Conservation (phyloP, 176 grass and related monocot genomes). For the Triticum timopheevii region DNA sequence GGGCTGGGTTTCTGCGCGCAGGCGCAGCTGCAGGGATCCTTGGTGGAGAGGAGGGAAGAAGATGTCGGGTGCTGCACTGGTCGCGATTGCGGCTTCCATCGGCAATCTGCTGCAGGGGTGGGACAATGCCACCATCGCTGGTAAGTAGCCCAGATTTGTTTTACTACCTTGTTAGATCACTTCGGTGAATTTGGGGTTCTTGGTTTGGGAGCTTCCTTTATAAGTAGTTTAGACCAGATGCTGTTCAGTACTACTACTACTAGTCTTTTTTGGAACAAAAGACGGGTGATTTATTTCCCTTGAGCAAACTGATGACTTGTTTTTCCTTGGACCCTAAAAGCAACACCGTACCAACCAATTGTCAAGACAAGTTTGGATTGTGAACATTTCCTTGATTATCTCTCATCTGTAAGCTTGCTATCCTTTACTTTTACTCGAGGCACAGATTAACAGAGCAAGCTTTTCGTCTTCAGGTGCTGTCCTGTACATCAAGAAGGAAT, state of each 20-base stretch:
- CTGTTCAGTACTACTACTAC: background rate
- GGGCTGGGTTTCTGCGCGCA: background rate
- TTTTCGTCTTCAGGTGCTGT: constrained; percentile 63
- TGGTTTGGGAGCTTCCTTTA: background rate
- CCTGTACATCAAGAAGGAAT: constrained; percentile 90
- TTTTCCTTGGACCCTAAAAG: background rate
- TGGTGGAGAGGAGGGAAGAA: background rate
- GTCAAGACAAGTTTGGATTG: background rate
- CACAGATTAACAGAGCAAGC: background rate
- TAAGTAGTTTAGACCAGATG: background rate
- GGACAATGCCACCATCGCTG: constrained; percentile 90
- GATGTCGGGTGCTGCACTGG: constrained; percentile 63
- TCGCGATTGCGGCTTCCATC: constrained; percentile 72
- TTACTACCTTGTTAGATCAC: background rate
- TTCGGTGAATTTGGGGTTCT: background rate
- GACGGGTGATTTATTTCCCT: background rate
- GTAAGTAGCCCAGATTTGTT: constrained; percentile 29
- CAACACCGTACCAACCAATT: background rate
- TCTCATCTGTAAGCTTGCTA: constrained; percentile 24
- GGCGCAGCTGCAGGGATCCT: constrained; percentile 1
- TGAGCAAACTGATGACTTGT: background rate
- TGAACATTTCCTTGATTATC: background rate
- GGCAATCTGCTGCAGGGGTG: constrained; percentile 81
- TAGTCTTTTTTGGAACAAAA: background rate
- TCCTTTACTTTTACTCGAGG: constrained; percentile 5